These are phyloP conservation scores for Detonula confervacea DNA, from an alignment of 352 stramenopile species.

Conservation along the genomic window DNA sequence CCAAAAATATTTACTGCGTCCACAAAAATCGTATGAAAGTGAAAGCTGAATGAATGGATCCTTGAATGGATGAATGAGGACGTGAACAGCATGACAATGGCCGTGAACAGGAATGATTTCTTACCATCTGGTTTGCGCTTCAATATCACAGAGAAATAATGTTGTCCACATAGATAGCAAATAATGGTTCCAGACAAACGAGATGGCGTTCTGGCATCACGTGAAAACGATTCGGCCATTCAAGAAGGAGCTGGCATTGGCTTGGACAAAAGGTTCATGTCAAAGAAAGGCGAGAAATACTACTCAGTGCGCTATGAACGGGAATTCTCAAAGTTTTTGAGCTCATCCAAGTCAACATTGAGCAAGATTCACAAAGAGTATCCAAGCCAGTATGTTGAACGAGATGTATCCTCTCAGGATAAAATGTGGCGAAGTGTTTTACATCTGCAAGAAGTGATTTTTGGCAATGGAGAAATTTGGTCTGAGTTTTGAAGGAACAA, in stretches of 20 bases:
- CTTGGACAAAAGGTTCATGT: conserved; percentile 11
- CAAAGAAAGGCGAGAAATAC: conserved; percentile 33
- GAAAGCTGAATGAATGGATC: too few relatives aligned
- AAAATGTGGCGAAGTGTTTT: conserved; percentile 30
- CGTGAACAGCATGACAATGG: too few relatives aligned
- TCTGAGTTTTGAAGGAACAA: conserved; percentile 14
- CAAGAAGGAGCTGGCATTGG: background rate
- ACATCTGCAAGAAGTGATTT: conserved; percentile 24
- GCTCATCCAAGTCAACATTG: conserved; percentile 20
- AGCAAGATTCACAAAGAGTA: conserved; percentile 26
- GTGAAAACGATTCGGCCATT: background rate
- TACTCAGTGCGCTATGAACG: conserved; percentile 24
- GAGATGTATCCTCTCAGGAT: conserved; percentile 33
- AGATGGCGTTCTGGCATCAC: background rate
- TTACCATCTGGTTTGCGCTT: too few relatives aligned
- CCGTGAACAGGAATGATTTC: too few relatives aligned
- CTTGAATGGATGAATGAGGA: too few relatives aligned
- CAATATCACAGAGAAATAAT: too few relatives aligned
- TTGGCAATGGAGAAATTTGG: conserved; percentile 10
- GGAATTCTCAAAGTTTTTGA: conserved; percentile 32
- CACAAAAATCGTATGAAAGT: too few relatives aligned
- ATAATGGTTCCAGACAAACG: background rate
- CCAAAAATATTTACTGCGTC: too few relatives aligned
- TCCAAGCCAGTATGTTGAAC: conserved; percentile 6
- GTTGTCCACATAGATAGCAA: too few relatives aligned